These are phyloP conservation scores for Triticum timopheevii DNA, from an alignment of 176 grass and related monocot genomes.

Conservation along the genomic window DNA sequence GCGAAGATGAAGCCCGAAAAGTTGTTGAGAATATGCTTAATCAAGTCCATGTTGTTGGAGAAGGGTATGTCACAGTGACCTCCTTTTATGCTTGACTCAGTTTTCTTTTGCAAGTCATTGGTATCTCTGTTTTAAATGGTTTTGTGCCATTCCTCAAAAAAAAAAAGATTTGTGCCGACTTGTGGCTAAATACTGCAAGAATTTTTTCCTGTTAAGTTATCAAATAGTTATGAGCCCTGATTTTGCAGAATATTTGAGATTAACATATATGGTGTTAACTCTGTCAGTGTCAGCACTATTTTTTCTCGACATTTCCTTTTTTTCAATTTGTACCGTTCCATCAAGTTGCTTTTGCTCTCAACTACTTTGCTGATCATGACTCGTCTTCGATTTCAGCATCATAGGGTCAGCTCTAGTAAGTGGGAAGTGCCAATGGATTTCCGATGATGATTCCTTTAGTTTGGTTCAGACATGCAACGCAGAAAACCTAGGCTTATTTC, in stretches of 20 bases:
- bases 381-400: conserved; percentile 50
- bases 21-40: conserved; percentile 72
- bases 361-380: background rate
- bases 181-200: background rate
- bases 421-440: conserved; percentile 64
- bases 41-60: conserved; percentile 84
- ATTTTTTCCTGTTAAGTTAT: conserved; percentile 11
- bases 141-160: background rate
- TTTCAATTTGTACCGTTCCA: background rate
- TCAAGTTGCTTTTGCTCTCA: conserved; percentile 14
- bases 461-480: conserved; percentile 38
- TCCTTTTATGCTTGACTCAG: conserved; percentile 13
- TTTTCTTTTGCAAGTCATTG: conserved; percentile 14
- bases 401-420: conserved; percentile 65
- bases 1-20: conserved; percentile 66
- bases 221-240: background rate
- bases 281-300: background rate
- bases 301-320: background rate
- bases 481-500: conserved; percentile 54
- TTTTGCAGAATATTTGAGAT: background rate
- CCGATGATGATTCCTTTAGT: conserved; percentile 45
- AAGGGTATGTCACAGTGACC: conserved; percentile 63
- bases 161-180: background rate
- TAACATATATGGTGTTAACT: background rate
- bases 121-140: conserved; percentile 7